Conservation (phyloP, 2,329 filamentous ascomycete genomes). For the Alternaria sp. region DNA sequence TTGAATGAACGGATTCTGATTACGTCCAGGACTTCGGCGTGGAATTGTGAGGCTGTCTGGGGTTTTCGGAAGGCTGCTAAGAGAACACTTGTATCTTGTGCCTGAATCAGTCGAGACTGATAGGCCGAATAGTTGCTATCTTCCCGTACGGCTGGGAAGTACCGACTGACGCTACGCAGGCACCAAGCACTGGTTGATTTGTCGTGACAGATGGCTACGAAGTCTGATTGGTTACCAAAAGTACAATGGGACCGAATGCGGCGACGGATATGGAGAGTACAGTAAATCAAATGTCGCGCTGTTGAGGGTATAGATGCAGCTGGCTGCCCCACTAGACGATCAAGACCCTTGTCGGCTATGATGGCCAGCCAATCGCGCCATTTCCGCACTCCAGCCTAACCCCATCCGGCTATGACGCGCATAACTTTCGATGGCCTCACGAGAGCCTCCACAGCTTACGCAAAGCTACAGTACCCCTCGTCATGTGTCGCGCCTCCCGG, state of each 20-base stretch:
- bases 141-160: neutral
- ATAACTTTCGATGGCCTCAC: constrained; percentile 22
- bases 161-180: neutral
- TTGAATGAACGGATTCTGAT: neutral
- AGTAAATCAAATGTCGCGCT: neutral
- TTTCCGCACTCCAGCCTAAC: constrained; percentile 16
- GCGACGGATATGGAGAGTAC: constrained; percentile 2
- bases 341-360: neutral
- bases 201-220: neutral
- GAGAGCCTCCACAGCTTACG: constrained; percentile 5
- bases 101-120: constrained; percentile 1
- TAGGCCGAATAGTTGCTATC: neutral
- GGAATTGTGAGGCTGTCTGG: neutral
- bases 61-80: neutral
- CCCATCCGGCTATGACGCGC: constrained; percentile 39
- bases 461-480: constrained; percentile 3
- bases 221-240: neutral
- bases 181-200: neutral
- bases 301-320: neutral
- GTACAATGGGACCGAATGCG: neutral
- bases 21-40: neutral
- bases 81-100: neutral
- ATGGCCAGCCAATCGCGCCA: constrained; percentile 8
- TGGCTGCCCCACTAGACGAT: constrained; percentile 13
- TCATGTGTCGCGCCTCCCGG: constrained; percentile 20